Percentiles rank a stretch among this genome's conserved stretches.
Evolutionary conservation across 179 eudicot genomes (phyloP).

Genomic region (Spergularia azorica): DNA sequence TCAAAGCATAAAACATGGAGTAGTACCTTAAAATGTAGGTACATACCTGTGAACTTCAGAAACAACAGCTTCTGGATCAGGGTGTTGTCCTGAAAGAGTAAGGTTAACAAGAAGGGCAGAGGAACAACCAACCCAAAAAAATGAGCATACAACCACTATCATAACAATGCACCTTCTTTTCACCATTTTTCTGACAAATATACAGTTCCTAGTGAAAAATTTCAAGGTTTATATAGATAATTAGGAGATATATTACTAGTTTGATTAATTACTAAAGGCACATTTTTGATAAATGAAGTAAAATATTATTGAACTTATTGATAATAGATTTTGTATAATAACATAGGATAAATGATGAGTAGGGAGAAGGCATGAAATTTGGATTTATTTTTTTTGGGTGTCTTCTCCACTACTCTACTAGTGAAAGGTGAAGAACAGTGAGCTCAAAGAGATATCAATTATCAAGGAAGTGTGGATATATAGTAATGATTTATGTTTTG

Average conservation of each 20-base stretch:
- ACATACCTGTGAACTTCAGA: constrained; percentile 60
- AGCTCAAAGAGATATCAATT: neutral
- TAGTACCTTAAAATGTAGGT: too few species aligned
- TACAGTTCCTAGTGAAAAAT: too few species aligned
- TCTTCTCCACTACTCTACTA: neutral
- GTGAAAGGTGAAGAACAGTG: constrained; percentile 1
- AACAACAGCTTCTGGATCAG: constrained; percentile 67
- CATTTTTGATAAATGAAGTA: constrained; percentile 6
- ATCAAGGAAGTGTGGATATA: constrained; percentile 2
- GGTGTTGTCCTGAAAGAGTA: constrained; percentile 71
- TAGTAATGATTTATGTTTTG: constrained; percentile 23
- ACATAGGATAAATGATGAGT: neutral
- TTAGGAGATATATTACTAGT: neutral
- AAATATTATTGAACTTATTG: neutral
- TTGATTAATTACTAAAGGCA: constrained; percentile 4
- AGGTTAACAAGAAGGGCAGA: constrained; percentile 38
- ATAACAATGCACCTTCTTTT: constrained; percentile 50
- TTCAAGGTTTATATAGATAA: neutral
- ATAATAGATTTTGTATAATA: neutral
- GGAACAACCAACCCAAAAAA: constrained; percentile 24
- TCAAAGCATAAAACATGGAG: too few species aligned
- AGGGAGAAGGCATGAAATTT: constrained; percentile 3
- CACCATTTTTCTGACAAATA: constrained; percentile 31
- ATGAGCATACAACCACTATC: constrained; percentile 30
- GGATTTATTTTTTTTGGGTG: neutral